Evolutionary conservation across 805 yeast species (phyloP).

Genomic region (Monosporozyma yasuniensis): DNA sequence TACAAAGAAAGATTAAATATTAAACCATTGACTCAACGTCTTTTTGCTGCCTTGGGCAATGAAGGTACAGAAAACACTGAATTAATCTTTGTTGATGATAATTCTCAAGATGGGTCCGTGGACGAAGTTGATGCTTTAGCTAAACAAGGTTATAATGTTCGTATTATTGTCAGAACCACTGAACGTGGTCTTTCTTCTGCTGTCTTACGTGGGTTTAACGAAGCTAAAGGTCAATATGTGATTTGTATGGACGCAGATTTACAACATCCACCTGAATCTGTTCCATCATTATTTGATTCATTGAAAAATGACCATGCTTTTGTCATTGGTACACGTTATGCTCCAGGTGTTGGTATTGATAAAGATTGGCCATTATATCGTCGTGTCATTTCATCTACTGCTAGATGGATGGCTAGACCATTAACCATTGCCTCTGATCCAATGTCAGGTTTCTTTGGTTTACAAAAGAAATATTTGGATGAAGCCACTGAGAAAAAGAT

Average conservation of each 20-base stretch:
- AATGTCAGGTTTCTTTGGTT: slow-evolving; percentile 45
- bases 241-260: slow-evolving; percentile 48
- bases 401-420: slow-evolving; percentile 41
- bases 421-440: slow-evolving; percentile 45
- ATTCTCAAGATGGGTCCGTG: slow-evolving; percentile 43
- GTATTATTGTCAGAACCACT: slow-evolving; percentile 41
- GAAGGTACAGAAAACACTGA: slow-evolving; percentile 36
- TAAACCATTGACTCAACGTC: slow-evolving; percentile 40
- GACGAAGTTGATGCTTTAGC: slow-evolving; percentile 40
- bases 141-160: slow-evolving; percentile 40
- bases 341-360: slow-evolving; percentile 47
- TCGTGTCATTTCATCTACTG: slow-evolving; percentile 41
- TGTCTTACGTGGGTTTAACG: slow-evolving; percentile 40
- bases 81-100: slow-evolving; percentile 43
- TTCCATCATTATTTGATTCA: slow-evolving; percentile 36
- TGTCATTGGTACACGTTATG: slow-evolving; percentile 43
- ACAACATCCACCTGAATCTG: slow-evolving; percentile 46
- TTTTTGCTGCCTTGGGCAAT: slow-evolving; percentile 41
- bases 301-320: slow-evolving; percentile 34
- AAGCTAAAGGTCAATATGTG: slow-evolving; percentile 39
- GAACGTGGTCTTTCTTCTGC: slow-evolving; percentile 46
- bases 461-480: slow-evolving; percentile 37
- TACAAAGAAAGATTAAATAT: slow-evolving; percentile 43
- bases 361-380: slow-evolving; percentile 46
- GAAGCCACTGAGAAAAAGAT: slow-evolving; percentile 26